Evolutionary conservation across 164 flowering plant species (phyloP), one percentile per base, ranked within the genome.

Genomic region (Annona squamosa): DNA sequence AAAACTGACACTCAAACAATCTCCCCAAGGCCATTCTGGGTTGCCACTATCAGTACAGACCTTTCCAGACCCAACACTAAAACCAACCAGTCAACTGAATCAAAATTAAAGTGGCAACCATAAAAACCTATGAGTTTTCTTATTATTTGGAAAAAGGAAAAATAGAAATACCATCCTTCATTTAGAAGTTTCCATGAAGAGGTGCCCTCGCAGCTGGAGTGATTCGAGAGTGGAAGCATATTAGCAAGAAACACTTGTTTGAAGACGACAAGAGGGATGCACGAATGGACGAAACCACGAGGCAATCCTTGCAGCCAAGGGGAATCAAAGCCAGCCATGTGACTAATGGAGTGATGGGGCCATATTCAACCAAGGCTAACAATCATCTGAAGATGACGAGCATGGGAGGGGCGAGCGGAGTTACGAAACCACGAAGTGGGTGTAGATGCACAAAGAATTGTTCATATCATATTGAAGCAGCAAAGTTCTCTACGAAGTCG

Each of bases 401-500:
- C 48, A n/a, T 65, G 37, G n/a, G 73, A 43, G 42, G 66, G 67
- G 73, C 73, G 67, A 71, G 73, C 73, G 64, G 63, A 45, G 64
- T 17, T 26, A 62, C 63, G 52, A 73, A 73, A 66, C 75, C 75
- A 67, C 70, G 47, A 44, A 4, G 75, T 71, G 78, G 82, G 85
- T 77, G 90, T 77, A 85, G 90, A 82, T 81, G 86, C 83, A 85
- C 78, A 86, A 85, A 88, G 81, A 91, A 87, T 65, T 71, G 68
- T 64, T 81, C 67, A 65, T 71, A 72, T 10, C 57, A 72, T 18
- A 48, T 17, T 70, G 91, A 88, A 87, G 91, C 79, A 82, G 84
- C 89, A 82, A 72, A 82, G 83, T 77, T 77, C 76, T 71, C 76
- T 70, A 79, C 61, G 72, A 48, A 68, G 77, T 78, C 65, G 52